Evolutionary conservation across 371 early-diverging fungal genomes (phyloP).

Genomic region (Lichtheimia hyalospora): DNA sequence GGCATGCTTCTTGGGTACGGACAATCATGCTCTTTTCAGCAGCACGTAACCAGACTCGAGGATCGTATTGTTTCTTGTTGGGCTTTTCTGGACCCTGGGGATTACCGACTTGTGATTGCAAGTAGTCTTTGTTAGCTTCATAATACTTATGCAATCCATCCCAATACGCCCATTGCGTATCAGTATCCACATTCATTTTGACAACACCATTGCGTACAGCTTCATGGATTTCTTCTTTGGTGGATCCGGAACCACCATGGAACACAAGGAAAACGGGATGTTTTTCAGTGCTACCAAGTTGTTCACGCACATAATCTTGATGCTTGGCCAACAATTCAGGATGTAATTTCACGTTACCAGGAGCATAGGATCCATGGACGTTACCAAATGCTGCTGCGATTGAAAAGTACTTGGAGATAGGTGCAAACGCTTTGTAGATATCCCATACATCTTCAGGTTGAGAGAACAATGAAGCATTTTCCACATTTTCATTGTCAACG

Average conservation of each 20-base stretch:
- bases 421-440: constrained; percentile 76
- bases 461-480: constrained; percentile 83
- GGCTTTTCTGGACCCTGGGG: constrained; percentile 87
- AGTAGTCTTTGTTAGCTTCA: constrained; percentile 71
- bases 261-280: constrained; percentile 92
- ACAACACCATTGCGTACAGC: constrained; percentile 85
- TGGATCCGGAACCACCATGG: constrained; percentile 93
- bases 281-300: constrained; percentile 50
- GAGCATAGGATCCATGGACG: constrained; percentile 92
- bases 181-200: constrained; percentile 92
- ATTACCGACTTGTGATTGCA: constrained; percentile 89
- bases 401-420: constrained; percentile 79
- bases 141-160: constrained; percentile 71
- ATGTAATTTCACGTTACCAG: constrained; percentile 88
- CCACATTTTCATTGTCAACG: constrained; percentile 88
- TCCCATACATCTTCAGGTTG: constrained; percentile 93
- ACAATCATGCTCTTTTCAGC: constrained; percentile 81
- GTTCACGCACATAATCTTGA: constrained; percentile 74
- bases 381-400: constrained; percentile 90
- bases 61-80: constrained; percentile 94
- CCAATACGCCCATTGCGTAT: constrained; percentile 84
- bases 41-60: constrained; percentile 86
- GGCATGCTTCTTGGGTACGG: constrained; percentile 79
- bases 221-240: constrained; percentile 76
- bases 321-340: constrained; percentile 88